Conservation (phyloP, 2,329 filamentous ascomycete species). For the Lizonia empirigonia region DNA sequence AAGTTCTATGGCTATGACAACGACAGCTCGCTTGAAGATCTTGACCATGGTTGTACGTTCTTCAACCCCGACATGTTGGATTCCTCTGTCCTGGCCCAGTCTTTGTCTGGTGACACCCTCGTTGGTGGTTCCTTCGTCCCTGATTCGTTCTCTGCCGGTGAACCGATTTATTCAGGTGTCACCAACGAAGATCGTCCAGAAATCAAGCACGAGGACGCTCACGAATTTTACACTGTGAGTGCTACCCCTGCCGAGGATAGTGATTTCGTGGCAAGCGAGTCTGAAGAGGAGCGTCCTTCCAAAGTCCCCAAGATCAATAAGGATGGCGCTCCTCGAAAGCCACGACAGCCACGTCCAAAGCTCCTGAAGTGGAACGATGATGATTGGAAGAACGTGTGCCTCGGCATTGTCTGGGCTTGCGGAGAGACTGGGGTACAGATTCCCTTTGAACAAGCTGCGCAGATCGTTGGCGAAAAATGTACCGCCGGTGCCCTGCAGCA, state of each 20-base stretch:
- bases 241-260: slow-evolving; percentile 14
- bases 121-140: not conserved
- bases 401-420: slow-evolving; percentile 40
- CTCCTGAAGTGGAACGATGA: slow-evolving; percentile 40
- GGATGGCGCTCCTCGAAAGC: slow-evolving; percentile 35
- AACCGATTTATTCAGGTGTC: not conserved
- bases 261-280: slow-evolving; percentile 23
- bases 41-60: too few relatives aligned
- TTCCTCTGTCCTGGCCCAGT: not conserved
- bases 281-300: slow-evolving; percentile 14
- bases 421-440: slow-evolving; percentile 37
- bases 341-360: slow-evolving; percentile 36
- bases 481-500: slow-evolving; percentile 42
- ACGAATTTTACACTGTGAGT: slow-evolving; percentile 17
- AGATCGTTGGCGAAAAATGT: slow-evolving; percentile 28
- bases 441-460: slow-evolving; percentile 39
- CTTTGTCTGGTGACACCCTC: not conserved
- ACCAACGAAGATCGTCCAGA: not conserved
- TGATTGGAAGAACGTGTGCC: slow-evolving; percentile 36
- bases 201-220: not conserved
- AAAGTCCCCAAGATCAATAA: slow-evolving; percentile 37
- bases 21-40: too few relatives aligned
- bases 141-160: not conserved
- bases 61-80: not conserved
- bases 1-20: not conserved